Conservation (phyloP, 176 grass and related monocot genomes). For the Phyllostachys edulis region DNA sequence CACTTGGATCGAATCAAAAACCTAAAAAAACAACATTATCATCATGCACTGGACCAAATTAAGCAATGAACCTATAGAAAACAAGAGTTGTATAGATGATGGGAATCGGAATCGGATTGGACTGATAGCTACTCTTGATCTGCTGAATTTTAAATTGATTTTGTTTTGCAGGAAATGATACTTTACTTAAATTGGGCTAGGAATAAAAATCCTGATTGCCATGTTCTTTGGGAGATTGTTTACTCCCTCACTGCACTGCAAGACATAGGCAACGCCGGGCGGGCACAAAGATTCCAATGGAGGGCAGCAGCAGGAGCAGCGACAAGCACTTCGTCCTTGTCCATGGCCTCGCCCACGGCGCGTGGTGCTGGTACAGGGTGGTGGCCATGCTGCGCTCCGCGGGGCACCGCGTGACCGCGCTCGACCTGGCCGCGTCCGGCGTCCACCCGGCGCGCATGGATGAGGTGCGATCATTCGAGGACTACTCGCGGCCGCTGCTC, state of each 20-base stretch:
- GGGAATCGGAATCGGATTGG: background rate
- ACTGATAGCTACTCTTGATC: background rate
- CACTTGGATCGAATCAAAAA: too few relatives aligned
- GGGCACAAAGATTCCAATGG: background rate
- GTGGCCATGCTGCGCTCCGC: background rate
- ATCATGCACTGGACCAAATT: too few relatives aligned
- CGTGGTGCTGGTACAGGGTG: constrained; percentile 49
- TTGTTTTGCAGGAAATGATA: background rate
- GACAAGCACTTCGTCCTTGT: constrained; percentile 55
- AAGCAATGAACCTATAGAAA: too few relatives aligned
- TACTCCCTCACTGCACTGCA: too few relatives aligned
- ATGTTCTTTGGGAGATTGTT: too few relatives aligned
- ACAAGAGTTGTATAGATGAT: too few relatives aligned
- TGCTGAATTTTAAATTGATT: background rate
- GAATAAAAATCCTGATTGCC: background rate
- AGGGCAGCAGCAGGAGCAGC: background rate
- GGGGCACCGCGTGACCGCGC: constrained; percentile 43
- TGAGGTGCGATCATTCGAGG: constrained; percentile 56
- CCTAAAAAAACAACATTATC: too few relatives aligned
- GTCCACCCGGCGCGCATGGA: constrained; percentile 39
- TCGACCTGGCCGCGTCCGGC: constrained; percentile 50
- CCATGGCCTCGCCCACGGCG: constrained; percentile 48
- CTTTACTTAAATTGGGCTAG: background rate
- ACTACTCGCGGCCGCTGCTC: constrained; percentile 52
- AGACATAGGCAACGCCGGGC: too few relatives aligned